Percentiles rank a stretch among this genome's conserved stretches.
Evolutionary conservation across 2,329 filamentous ascomycete species (phyloP).

Genomic region (Coniochaeta sp.): DNA sequence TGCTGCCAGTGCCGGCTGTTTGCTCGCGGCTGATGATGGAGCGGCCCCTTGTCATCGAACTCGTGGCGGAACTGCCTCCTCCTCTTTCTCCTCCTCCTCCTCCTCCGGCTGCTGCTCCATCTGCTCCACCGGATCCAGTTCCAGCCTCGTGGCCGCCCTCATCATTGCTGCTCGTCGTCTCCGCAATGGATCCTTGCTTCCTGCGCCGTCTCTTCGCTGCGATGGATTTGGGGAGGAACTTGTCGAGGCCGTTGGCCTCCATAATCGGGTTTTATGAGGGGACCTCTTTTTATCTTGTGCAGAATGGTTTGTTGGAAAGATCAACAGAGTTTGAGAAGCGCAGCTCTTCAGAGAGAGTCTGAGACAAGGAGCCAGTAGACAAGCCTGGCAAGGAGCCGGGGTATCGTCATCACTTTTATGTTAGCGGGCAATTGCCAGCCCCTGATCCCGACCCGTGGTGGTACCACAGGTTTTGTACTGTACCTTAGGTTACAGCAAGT

Average conservation of each 20-base stretch:
- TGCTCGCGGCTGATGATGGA: constrained; percentile 9
- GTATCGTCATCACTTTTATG: not conserved
- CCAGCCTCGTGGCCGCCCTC: not conserved
- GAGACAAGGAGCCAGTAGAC: not conserved
- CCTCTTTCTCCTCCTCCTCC: not conserved
- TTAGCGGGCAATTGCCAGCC: not conserved
- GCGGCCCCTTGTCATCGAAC: constrained; percentile 14
- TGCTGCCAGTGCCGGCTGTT: constrained; percentile 27
- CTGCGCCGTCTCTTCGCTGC: constrained; percentile 39
- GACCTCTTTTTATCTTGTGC: not conserved
- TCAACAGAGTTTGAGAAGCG: not conserved
- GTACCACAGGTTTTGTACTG: too few species aligned
- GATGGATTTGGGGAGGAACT: constrained; percentile 46
- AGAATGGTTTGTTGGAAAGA: not conserved
- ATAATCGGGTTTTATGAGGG: constrained; percentile 5
- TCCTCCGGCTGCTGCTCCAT: not conserved
- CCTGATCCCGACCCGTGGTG: not conserved
- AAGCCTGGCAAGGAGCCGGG: not conserved
- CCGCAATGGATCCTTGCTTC: constrained; percentile 36
- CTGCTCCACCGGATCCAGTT: not conserved
- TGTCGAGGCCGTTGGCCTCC: constrained; percentile 33
- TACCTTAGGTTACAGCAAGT: too few species aligned
- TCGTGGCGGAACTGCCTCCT: constrained; percentile 7
- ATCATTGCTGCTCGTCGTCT: constrained; percentile 18
- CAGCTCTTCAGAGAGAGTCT: not conserved